These are phyloP conservation scores for Colletotrichum camelliae DNA, from an alignment of 2,329 filamentous ascomycete species.

Conservation along the genomic window DNA sequence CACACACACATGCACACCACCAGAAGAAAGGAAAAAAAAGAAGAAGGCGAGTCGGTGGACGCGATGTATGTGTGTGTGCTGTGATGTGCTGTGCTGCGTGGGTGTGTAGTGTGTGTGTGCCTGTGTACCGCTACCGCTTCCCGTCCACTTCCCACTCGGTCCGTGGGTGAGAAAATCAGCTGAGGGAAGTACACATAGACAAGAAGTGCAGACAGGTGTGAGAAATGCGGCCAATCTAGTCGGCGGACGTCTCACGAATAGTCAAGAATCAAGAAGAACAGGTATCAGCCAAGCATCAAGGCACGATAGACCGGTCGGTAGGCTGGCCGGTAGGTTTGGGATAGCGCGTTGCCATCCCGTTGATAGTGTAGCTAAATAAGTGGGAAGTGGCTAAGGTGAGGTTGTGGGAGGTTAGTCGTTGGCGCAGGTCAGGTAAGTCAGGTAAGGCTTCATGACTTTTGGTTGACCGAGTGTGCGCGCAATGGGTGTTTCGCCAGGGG, in stretches of 20 bases:
- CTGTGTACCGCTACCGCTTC: neutral
- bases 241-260: neutral
- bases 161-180: neutral
- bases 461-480: neutral
- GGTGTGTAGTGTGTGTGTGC: neutral
- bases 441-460: neutral
- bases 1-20: neutral
- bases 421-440: neutral
- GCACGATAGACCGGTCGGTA: neutral
- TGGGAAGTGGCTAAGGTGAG: neutral
- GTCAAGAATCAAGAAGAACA: neutral
- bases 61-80: neutral
- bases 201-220: neutral
- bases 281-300: neutral
- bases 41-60: neutral
- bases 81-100: neutral
- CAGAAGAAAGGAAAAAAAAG: neutral
- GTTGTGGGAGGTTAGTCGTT: neutral
- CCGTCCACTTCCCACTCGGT: neutral
- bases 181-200: neutral
- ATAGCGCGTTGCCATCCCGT: conserved; percentile 16
- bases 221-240: neutral
- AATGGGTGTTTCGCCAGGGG: conserved; percentile 15
- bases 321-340: neutral
- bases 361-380: conserved; percentile 5